Evolutionary conservation across 306 rosid species (phyloP), one percentile per base, ranked within the genome.

Genomic region (Arachis stenosperma): DNA sequence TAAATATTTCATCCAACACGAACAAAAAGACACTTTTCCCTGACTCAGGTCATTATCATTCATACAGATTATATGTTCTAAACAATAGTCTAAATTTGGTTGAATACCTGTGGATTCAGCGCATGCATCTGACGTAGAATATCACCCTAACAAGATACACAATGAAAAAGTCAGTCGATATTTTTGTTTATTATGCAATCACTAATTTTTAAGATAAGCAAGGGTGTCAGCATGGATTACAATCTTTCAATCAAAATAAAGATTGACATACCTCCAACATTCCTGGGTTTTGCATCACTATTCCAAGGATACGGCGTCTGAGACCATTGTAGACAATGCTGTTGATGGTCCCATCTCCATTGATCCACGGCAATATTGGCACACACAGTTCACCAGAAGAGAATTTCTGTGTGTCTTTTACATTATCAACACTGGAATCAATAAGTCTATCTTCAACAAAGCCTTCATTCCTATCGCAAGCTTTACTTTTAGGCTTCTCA

Each of bases 271-370:
- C 99, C 99, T 89, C 91, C 77, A 89, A 73, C 62, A 89, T 91
- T 78, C 96, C 99, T 12, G 99, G 97, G 84, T 84, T 91, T 84
- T 91, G 99, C 99, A 94, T 89, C 76, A 91, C 96, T 79, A 88
- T 83, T 78, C 97, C 99, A 79, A 91, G 88, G 71, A 91, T 79
- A 69, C 86, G 93, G 33, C 96, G 84, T 71, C 71, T 78, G 15
- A 94, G 89, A 76, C 99, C 97, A 82, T 78, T 91, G 78, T 84
- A 91, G 67, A 94, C 90, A 67, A 87, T 65, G 53, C 78, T 75
- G 83, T 94, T 94, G 74, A 84, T 65, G 14, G 87, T 84, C 69
- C 99, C 99, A 71, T 94, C 99, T 80, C 97, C 99, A 81, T 91
- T 94, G 56, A 89, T 81, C 99, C 97, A 94, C 48, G 99, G 97